Evolutionary conservation across 2,329 filamentous ascomycete species (phyloP).

Genomic region (Pseudonectria foliicola): DNA sequence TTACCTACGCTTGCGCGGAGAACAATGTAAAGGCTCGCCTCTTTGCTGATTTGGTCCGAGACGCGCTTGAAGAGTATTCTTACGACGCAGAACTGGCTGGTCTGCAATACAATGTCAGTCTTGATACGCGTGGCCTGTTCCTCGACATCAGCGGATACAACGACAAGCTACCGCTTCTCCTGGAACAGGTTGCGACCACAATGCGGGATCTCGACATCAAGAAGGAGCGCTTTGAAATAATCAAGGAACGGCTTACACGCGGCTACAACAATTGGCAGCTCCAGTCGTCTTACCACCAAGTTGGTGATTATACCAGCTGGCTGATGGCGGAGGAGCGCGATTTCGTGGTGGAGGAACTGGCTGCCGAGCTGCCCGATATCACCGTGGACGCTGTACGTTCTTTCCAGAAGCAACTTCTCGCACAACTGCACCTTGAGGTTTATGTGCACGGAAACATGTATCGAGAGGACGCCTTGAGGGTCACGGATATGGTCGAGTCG

Average conservation of each 20-base stretch:
- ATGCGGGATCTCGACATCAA: slow-evolving; percentile 80
- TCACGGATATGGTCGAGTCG: slow-evolving; percentile 75
- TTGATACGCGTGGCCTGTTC: slow-evolving; percentile 66
- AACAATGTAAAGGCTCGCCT: slow-evolving; percentile 71
- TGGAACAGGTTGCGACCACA: slow-evolving; percentile 80
- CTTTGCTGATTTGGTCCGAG: slow-evolving; percentile 78
- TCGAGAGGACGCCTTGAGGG: slow-evolving; percentile 82
- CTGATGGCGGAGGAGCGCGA: slow-evolving; percentile 64
- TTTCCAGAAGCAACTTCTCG: slow-evolving; percentile 74
- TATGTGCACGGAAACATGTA: slow-evolving; percentile 89
- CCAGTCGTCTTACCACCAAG: slow-evolving; percentile 82
- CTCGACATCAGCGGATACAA: slow-evolving; percentile 86
- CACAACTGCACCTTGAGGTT: slow-evolving; percentile 80
- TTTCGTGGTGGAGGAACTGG: slow-evolving; percentile 73
- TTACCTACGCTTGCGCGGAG: slow-evolving; percentile 72
- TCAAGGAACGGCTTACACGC: slow-evolving; percentile 76
- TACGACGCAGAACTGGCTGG: slow-evolving; percentile 95
- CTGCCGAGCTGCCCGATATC: slow-evolving; percentile 67
- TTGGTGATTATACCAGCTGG: slow-evolving; percentile 75
- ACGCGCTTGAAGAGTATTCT: slow-evolving; percentile 85
- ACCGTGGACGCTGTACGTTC: slow-evolving; percentile 65
- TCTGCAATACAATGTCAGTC: slow-evolving; percentile 70
- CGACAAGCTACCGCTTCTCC: slow-evolving; percentile 83
- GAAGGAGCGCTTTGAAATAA: slow-evolving; percentile 82
- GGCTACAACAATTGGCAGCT: slow-evolving; percentile 81